These are phyloP conservation scores for Aspergillus homomorphus DNA, from an alignment of 495 filamentous ascomycete genomes.

Conservation along the genomic window DNA sequence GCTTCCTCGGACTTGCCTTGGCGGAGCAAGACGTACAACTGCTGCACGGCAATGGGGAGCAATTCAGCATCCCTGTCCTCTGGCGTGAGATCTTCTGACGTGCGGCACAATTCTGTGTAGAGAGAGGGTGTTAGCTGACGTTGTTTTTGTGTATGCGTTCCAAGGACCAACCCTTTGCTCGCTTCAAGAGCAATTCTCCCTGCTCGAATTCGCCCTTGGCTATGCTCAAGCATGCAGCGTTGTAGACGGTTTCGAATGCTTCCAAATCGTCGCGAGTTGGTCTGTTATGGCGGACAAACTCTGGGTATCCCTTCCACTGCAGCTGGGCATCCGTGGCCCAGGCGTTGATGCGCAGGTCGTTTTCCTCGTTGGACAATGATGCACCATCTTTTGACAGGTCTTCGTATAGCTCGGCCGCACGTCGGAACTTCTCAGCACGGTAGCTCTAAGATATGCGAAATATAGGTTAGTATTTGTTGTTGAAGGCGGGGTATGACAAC, in stretches of 20 bases:
- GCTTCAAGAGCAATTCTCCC: conserved; percentile 74
- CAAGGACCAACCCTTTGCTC: conserved; percentile 60
- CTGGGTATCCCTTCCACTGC: conserved; percentile 69
- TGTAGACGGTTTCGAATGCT: conserved; percentile 90
- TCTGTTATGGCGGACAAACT: conserved; percentile 53
- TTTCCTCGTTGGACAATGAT: conserved; percentile 63
- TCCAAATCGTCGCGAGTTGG: conserved; percentile 74
- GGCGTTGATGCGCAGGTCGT: conserved; percentile 82
- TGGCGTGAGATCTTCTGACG: conserved; percentile 74
- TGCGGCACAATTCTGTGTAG: conserved; percentile 71
- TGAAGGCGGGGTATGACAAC: not conserved
- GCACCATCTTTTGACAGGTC: conserved; percentile 50
- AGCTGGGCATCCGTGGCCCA: conserved; percentile 79
- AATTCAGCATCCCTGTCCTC: conserved; percentile 82
- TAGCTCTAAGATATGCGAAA: conserved; percentile 56
- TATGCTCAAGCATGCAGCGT: conserved; percentile 83
- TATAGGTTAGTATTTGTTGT: conserved; percentile 6
- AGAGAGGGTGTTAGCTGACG: conserved; percentile 13
- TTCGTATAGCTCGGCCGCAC: conserved; percentile 67
- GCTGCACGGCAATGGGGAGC: conserved; percentile 81
- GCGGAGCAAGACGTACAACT: conserved; percentile 72
- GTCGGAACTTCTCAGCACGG: conserved; percentile 74
- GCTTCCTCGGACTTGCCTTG: conserved; percentile 76
- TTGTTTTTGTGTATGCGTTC: not conserved
- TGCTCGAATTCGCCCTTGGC: conserved; percentile 73